phyloP scores from a whole-genome alignment of 192 early-diverging fungal species.

The Podochytrium sp. region DNA sequence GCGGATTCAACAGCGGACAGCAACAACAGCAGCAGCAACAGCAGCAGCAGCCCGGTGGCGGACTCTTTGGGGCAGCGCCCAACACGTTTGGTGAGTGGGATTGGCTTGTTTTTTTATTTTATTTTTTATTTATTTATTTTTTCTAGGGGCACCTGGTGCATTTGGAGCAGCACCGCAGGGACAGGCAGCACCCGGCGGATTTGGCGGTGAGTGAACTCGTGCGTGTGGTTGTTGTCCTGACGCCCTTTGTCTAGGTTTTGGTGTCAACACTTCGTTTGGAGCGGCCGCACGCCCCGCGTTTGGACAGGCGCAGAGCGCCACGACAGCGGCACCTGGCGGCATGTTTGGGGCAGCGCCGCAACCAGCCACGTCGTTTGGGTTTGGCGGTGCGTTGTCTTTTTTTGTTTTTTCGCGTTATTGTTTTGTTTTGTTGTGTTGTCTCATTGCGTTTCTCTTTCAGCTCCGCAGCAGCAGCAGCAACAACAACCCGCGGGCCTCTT shows the following conservation, averaged over 20 bases:
- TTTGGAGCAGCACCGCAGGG: background rate
- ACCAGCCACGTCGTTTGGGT: conserved; percentile 1
- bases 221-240: background rate
- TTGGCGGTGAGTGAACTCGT: background rate
- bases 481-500: conserved; percentile 36
- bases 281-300: conserved; percentile 13
- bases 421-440: background rate
- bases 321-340: conserved; percentile 18
- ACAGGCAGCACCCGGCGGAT: background rate
- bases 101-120: background rate
- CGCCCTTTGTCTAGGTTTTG: conserved; percentile 9
- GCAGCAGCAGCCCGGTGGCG: conserved; percentile 1
- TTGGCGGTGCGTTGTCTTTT: conserved; percentile 4
- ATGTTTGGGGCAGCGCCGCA: conserved; percentile 31
- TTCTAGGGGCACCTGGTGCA: background rate
- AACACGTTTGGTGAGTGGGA: background rate
- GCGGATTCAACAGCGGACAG: background rate
- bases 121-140: background rate
- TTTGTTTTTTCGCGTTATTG: background rate
- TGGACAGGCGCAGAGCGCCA: conserved; percentile 24
- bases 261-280: conserved; percentile 21
- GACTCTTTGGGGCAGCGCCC: background rate
- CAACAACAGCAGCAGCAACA: conserved; percentile 21
- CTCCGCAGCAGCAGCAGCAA: conserved; percentile 22
- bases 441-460: conserved; percentile 2